Base-by-base conservation (phyloP, 2,329 filamentous ascomycete genomes). In the Ophiognomonia clavigignenti-juglandacearum region DNA sequence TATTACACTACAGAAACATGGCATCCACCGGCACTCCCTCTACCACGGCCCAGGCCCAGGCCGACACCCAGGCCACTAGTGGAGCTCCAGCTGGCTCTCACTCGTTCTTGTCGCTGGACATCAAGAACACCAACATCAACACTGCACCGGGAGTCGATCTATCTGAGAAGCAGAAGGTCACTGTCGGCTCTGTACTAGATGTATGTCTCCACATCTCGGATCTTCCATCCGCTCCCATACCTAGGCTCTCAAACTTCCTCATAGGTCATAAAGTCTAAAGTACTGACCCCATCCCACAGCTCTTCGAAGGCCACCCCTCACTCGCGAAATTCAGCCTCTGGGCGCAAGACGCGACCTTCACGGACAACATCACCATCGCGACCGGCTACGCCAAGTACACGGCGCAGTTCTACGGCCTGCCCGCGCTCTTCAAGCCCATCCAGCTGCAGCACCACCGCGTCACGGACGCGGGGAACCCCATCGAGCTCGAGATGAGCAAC, bases 261-360 rank as follows among this genome's bases (percentile, higher is more conserved):
- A n/a, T n/a, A n/a, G n/a, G n/a, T n/a, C n/a, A n/a, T n/a, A 5
- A 10, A 32, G 2, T 13, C 2, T 34, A 11, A 18, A 1, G 9
- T 34, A 14, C 40, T 24, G 5, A 39, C 26, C 18, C 9, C 13
- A 11, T 13, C 18, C 16, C 4, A 14, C 37, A 74, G 70, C 73
- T 84, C 39, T 84, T 83, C 58, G 75, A 77, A 27, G 80, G 80
- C 38, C 70, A 73, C 16, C 78, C 80, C 0, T 77, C 77, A 2
- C 69, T 82, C 3, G 70, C 71, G 34, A 82, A 83, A 58, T 70
- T 84, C 38, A 64, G 69, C 13, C 69, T 85, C 20, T 85, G 80
- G 81, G 68, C 67, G 40, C 76, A 77, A 48, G 69, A 77, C 31
- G 80, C 71, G 7, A 71, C 68, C 0, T 84, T 85, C 60, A 61